Base-by-base conservation (phyloP, 2,329 filamentous ascomycete species). In the Pseudogymnoascus sp. region DNA sequence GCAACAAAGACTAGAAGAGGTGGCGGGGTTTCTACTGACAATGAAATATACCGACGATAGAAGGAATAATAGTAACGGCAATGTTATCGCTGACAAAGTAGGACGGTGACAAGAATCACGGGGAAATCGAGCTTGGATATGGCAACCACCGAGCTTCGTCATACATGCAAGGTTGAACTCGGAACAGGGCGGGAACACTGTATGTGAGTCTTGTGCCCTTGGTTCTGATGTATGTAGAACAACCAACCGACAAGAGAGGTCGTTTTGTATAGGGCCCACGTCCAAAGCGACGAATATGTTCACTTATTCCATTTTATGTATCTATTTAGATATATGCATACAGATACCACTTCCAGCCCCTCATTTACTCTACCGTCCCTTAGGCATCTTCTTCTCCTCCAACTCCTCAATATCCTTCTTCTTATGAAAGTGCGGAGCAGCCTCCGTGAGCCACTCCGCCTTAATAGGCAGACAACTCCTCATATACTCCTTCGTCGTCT, bases 391-490 rank as follows among this genome's bases (percentile, higher is more conserved):
- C 77, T 84, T 89, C 63, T 90, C 88, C 70, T 91, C 90, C 67
- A 96, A 71, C 15, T 81, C 86, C 70, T 97, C 93, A 39, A 97
- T 73, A 71, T 97, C 91, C 75, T 91, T 88, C 77, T 89, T 88
- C 76, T 96, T 97, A 73, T 97, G 90, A 71, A 91, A 96, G 76
- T 97, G 94, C 64, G 93, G 93, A 64, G 94, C 94, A 63, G 94
- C 84, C 75, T 97, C 93, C 6, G 85, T 83, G 68, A 99, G 72
- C 92, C 92, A 97, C 71, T 86, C 85, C 0, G 89, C 80, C 70
- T 95, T 86, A 59, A 97, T 83, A 1, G 91, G 91, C 80, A 96
- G 87, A 62, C 89, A 89, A 68, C 85, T 90, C 22, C 93, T 81
- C 86, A 96, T 95, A 73, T 93, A 99, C 78, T 97, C 93, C 77